phyloP scores from a whole-genome alignment of 1,139 yeast species.

The Blastobotrys capitulatus region DNA sequence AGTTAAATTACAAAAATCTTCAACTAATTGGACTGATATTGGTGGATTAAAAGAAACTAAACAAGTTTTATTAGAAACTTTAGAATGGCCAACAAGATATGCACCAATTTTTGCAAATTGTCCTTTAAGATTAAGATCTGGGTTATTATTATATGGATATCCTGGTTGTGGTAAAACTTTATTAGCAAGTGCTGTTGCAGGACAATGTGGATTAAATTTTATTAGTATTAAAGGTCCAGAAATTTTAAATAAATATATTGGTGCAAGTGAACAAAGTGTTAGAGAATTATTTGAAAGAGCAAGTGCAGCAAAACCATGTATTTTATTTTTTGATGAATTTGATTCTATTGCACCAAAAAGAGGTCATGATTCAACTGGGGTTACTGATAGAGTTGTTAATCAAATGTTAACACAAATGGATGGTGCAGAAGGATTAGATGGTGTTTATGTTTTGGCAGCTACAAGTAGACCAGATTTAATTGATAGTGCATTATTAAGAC shows the following conservation, averaged over 20 bases:
- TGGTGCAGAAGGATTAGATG: conserved; percentile 97
- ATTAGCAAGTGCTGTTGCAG: conserved; percentile 89
- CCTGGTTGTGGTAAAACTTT: conserved; percentile 98
- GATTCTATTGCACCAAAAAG: conserved; percentile 97
- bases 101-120: conserved; percentile 90
- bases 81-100: conserved; percentile 96
- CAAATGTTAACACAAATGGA: conserved; percentile 98
- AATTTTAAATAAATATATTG: conserved; percentile 89
- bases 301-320: conserved; percentile 90
- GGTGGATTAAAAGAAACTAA: conserved; percentile 85
- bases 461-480: conserved; percentile 93
- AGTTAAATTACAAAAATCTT: conserved; percentile 74
- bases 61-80: conserved; percentile 68
- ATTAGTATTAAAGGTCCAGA: conserved; percentile 96
- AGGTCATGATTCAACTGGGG: conserved; percentile 98
- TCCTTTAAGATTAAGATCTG: conserved; percentile 83
- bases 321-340: conserved; percentile 90
- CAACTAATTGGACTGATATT: conserved; percentile 77
- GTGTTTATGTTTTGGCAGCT: conserved; percentile 94
- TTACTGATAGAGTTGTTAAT: conserved; percentile 94
- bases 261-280: conserved; percentile 94
- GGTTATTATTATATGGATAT: conserved; percentile 84
- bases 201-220: conserved; percentile 90
- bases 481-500: conserved; percentile 90
- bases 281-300: conserved; percentile 93